Conservation (phyloP, 495 filamentous ascomycete genomes). For the Daldinia bambusicola region DNA sequence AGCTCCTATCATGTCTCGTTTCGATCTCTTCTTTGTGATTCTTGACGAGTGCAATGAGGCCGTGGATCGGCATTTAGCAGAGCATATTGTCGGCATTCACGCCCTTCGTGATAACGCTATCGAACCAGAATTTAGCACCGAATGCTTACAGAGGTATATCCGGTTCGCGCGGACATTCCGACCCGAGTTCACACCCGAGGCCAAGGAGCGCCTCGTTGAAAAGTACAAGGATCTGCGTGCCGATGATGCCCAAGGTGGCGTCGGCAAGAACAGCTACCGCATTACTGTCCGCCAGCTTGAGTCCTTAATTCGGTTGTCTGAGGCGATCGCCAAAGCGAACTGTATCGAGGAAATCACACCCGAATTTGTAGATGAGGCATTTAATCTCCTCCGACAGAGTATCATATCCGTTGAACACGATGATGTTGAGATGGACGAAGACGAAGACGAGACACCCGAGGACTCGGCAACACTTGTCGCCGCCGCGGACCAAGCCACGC, state of each 20-base stretch:
- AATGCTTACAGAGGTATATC: constrained; percentile 97
- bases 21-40: constrained; percentile 98
- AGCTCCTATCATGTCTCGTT: constrained; percentile 98
- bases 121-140: constrained; percentile 91
- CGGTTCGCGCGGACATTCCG: constrained; percentile 95
- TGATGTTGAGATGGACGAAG: constrained; percentile 95
- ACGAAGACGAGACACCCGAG: constrained; percentile 61
- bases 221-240: constrained; percentile 96
- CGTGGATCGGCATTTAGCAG: constrained; percentile 87
- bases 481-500: constrained; percentile 59
- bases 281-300: constrained; percentile 98
- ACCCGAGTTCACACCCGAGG: constrained; percentile 89
- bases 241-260: constrained; percentile 93
- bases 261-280: constrained; percentile 91
- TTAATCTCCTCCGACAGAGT: constrained; percentile 85
- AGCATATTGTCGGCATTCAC: constrained; percentile 96
- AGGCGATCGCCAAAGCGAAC: constrained; percentile 97
- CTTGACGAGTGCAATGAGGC: constrained; percentile 95
- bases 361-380: constrained; percentile 89
- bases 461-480: constrained; percentile 50
- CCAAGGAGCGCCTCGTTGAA: constrained; percentile 83
- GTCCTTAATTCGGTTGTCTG: constrained; percentile 90
- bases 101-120: constrained; percentile 91
- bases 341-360: constrained; percentile 91
- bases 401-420: constrained; percentile 99